Conservation (phyloP, 129 eudicot genomes). For the Lactuca sativa region DNA sequence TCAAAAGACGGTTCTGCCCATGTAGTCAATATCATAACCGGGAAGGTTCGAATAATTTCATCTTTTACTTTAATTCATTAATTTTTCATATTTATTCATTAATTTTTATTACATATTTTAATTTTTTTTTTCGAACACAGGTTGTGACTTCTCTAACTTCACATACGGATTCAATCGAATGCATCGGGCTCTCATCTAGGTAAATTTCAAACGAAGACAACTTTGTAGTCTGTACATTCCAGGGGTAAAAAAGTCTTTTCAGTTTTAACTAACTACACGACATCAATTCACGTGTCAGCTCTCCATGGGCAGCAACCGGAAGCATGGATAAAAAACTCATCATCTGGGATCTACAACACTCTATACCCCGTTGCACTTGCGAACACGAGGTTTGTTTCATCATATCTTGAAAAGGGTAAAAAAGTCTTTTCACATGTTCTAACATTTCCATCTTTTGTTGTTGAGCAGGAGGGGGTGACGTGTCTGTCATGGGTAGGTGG, state of each 20-base stretch:
- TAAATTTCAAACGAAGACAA: background rate
- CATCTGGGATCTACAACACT: constrained; percentile 81
- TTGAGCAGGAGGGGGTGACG: constrained; percentile 72
- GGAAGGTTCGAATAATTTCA: constrained; percentile 50
- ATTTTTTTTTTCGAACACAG: constrained; percentile 32
- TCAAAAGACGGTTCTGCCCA: constrained; percentile 77
- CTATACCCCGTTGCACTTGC: constrained; percentile 68
- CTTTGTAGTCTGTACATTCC: background rate
- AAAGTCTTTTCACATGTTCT: background rate
- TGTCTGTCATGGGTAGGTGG: constrained; percentile 76
- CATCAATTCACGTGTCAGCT: constrained; percentile 34
- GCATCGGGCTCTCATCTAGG: constrained; percentile 75
- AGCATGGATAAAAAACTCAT: constrained; percentile 88
- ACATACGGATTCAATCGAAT: constrained; percentile 80
- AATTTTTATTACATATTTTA: background rate
- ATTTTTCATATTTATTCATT: background rate
- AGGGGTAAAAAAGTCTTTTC: background rate
- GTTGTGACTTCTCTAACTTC: constrained; percentile 68
- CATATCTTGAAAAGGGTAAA: background rate
- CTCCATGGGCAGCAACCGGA: constrained; percentile 91
- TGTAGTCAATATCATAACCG: constrained; percentile 67
- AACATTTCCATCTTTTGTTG: background rate
- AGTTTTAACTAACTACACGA: too few relatives aligned
- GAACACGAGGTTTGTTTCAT: constrained; percentile 65
- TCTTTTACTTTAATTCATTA: too few relatives aligned